Evolutionary conservation across 176 grass and related monocot species (phyloP).

Genomic region (Aegilops speltoides): DNA sequence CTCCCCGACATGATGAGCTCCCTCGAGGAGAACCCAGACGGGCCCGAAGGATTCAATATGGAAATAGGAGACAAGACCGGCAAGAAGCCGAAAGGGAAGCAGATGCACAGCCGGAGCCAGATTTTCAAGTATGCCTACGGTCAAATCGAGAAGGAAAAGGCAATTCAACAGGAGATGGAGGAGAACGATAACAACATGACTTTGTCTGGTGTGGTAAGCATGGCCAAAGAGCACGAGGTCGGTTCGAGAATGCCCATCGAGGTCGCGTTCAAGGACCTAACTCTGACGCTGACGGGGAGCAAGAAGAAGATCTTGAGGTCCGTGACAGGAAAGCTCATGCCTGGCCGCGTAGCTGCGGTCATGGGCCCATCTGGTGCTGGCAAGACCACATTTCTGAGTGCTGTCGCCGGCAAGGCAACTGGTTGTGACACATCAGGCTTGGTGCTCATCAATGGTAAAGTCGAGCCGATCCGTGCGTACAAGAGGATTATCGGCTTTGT

Average conservation of each 20-base stretch:
- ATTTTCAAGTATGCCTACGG: constrained; percentile 98
- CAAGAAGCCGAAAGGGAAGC: constrained; percentile 66
- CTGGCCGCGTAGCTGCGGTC: constrained; percentile 83
- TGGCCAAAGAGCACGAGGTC: constrained; percentile 74
- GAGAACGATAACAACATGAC: constrained; percentile 72
- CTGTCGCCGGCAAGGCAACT: constrained; percentile 95
- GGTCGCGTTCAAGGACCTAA: constrained; percentile 85
- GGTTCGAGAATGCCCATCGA: constrained; percentile 64
- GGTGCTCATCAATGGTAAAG: constrained; percentile 88
- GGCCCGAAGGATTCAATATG: constrained; percentile 61
- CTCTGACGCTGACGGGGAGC: constrained; percentile 78
- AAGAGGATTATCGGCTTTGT: constrained; percentile 97
- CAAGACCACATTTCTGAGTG: constrained; percentile 91
- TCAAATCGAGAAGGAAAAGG: constrained; percentile 98
- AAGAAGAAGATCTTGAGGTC: constrained; percentile 81
- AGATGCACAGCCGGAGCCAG: constrained; percentile 85
- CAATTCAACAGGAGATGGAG: constrained; percentile 68
- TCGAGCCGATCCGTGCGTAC: constrained; percentile 87
- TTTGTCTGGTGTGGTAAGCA: constrained; percentile 88
- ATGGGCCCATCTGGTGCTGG: constrained; percentile 97
- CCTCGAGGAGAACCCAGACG: constrained; percentile 63
- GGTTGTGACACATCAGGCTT: constrained; percentile 71
- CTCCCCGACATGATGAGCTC: constrained; percentile 67
- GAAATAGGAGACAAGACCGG: constrained; percentile 60
- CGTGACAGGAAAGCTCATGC: constrained; percentile 81